Evolutionary conservation across 768 basidiomycete species (phyloP), one percentile per base, ranked within the genome.

Genomic region (Amanita thiersii): DNA sequence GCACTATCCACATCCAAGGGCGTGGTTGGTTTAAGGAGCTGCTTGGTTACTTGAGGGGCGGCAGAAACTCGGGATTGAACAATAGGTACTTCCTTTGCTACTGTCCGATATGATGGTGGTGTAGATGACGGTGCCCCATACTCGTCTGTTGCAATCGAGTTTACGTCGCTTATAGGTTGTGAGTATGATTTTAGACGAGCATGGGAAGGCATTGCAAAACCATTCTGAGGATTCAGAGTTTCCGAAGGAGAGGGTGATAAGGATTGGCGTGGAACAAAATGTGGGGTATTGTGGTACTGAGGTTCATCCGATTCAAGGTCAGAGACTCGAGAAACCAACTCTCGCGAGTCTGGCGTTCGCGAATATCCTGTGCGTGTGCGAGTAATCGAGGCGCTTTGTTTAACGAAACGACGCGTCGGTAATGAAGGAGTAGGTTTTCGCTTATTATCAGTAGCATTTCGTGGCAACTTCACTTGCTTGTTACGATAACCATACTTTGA

Each of bases 271-370:
- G 46, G 42, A 19, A 19, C 18, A n/a, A 15, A 23, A 58, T 39
- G 69, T 65, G 44, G 66, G 56, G 33, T 63, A 58, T 41, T 55
- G 57, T 37, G 47, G 24, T 37, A 40, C 18, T 35, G 24, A 46
- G 23, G 40, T 3, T n/a, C 24, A 15, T 25, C 43, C 12, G 23
- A 29, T 17, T 32, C 36, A 10, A 14, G 14, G 11, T 44, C 42
- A 14, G 34, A 31, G 10, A 28, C 20, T 11, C 24, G 14, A 15
- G 15, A 17, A 53, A 46, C 5, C 39, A 43, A 31, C 47, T 49
- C 26, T 38, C 41, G 24, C 42, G 55, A 23, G 34, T 4, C 18
- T 9, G 42, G 33, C 40, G n/a, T 21, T 34, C n/a, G 36, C 34
- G 18, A 32, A 44, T 35, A n/a, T 28, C n/a, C 26, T 7, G n/a